phyloP scores from a whole-genome alignment of 441 rosid genomes.

The Kokia cookei region DNA sequence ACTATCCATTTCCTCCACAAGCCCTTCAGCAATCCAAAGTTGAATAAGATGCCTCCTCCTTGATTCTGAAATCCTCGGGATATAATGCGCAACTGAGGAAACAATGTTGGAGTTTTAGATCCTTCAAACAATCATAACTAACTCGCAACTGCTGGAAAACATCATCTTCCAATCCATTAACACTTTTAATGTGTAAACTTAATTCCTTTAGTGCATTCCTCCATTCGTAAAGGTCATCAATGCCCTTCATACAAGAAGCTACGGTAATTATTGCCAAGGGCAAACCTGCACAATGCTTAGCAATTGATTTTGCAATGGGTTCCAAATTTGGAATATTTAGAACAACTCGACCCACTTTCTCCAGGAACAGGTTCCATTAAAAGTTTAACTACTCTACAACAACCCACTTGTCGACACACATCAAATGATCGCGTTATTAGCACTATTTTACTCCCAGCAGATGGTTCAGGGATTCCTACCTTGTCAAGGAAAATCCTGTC shows the following conservation, averaged over 20 bases:
- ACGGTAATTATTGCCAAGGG: not conserved
- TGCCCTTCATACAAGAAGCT: not conserved
- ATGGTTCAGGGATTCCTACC: too few relatives aligned
- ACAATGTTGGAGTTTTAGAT: not conserved
- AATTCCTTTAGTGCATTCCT: slow-evolving; percentile 14
- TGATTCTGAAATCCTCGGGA: not conserved
- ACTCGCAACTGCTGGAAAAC: not conserved
- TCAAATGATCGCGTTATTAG: too few relatives aligned
- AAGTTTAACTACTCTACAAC: not conserved
- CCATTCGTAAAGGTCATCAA: not conserved
- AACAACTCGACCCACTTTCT: not conserved
- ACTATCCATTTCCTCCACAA: too few relatives aligned
- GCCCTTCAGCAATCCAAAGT: not conserved
- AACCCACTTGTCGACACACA: not conserved
- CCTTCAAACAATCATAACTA: not conserved
- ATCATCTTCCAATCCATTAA: not conserved
- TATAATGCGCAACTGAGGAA: not conserved
- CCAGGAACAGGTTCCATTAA: not conserved
- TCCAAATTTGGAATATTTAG: not conserved
- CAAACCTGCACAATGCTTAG: not conserved
- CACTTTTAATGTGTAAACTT: not conserved
- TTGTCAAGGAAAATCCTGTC: too few relatives aligned
- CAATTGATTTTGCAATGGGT: not conserved
- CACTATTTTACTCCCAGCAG: too few relatives aligned
- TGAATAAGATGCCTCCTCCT: not conserved